phyloP scores from a whole-genome alignment of 2,329 filamentous ascomycete genomes.

The Exophiala viscosa region DNA sequence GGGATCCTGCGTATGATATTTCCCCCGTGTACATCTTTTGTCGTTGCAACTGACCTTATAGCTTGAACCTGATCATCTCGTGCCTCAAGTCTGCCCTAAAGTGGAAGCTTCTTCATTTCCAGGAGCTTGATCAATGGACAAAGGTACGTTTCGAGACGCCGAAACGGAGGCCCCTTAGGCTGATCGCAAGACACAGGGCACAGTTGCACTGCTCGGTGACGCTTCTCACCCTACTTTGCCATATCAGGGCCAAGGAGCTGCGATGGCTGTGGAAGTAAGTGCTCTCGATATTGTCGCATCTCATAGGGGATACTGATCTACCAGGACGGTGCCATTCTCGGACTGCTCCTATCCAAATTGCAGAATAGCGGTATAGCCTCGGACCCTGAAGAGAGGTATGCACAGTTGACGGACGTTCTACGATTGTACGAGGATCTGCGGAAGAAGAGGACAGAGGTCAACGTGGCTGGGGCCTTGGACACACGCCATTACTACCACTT shows the following conservation, averaged over 20 bases:
- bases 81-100: slow-evolving; percentile 16
- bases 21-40: not conserved
- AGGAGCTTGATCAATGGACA: slow-evolving; percentile 53
- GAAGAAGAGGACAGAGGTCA: slow-evolving; percentile 17
- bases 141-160: not conserved
- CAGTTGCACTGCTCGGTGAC: slow-evolving; percentile 60
- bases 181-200: slow-evolving; percentile 40
- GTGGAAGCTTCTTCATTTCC: slow-evolving; percentile 62
- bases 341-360: slow-evolving; percentile 45
- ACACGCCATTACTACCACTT: slow-evolving; percentile 7
- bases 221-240: slow-evolving; percentile 66
- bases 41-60: slow-evolving; percentile 1
- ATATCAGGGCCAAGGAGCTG: slow-evolving; percentile 44
- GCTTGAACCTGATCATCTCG: slow-evolving; percentile 13
- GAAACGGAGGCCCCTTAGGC: slow-evolving; percentile 25
- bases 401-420: slow-evolving; percentile 4
- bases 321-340: slow-evolving; percentile 29
- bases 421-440: slow-evolving; percentile 1
- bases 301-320: not conserved
- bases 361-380: slow-evolving; percentile 3
- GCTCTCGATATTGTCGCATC: not conserved
- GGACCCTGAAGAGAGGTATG: not conserved
- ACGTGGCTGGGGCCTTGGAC: slow-evolving; percentile 5
- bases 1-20: slow-evolving; percentile 16
- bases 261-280: slow-evolving; percentile 32